Conservation (phyloP, 2,329 filamentous ascomycete species). For the Pseudopithomyces maydicus region DNA sequence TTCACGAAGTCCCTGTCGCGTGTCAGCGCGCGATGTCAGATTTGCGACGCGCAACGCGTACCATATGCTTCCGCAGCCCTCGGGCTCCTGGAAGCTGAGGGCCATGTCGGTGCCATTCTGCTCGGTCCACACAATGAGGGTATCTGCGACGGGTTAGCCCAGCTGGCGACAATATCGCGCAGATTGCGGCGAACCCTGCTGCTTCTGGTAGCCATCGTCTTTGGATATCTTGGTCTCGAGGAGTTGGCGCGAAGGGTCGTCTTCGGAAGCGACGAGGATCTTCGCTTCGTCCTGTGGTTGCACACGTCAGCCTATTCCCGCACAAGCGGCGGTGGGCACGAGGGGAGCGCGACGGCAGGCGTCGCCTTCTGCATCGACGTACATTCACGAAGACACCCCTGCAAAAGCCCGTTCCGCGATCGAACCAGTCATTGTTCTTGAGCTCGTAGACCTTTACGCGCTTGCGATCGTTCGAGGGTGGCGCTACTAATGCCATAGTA, state of each 20-base stretch:
- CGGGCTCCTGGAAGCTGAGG: constrained; percentile 95
- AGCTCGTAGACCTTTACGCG: constrained; percentile 99
- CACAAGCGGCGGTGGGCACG: constrained; percentile 9
- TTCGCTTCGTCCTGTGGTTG: constrained; percentile 77
- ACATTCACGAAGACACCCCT: constrained; percentile 76
- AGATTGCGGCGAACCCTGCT: constrained; percentile 71
- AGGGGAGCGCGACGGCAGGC: constrained; percentile 18
- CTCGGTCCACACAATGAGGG: constrained; percentile 97
- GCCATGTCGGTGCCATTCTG: constrained; percentile 93
- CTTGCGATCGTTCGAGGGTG: constrained; percentile 57
- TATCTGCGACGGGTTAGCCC: constrained; percentile 65
- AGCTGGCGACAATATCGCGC: background rate
- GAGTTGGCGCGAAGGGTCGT: constrained; percentile 80
- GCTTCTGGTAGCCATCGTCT: constrained; percentile 97
- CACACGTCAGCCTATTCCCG: constrained; percentile 45
- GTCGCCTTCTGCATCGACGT: constrained; percentile 46
- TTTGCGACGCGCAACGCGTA: constrained; percentile 48
- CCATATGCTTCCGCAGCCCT: constrained; percentile 93
- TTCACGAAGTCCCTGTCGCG: constrained; percentile 84
- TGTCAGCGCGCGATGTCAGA: constrained; percentile 19
- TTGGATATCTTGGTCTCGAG: constrained; percentile 89
- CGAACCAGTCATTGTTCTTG: constrained; percentile 98
- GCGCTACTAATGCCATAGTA: constrained; percentile 48
- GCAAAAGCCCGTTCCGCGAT: constrained; percentile 95
- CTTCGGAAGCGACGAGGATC: constrained; percentile 92